Evolutionary conservation across 768 basidiomycete species (phyloP).

Genomic region (Fibroporia radiculosa): DNA sequence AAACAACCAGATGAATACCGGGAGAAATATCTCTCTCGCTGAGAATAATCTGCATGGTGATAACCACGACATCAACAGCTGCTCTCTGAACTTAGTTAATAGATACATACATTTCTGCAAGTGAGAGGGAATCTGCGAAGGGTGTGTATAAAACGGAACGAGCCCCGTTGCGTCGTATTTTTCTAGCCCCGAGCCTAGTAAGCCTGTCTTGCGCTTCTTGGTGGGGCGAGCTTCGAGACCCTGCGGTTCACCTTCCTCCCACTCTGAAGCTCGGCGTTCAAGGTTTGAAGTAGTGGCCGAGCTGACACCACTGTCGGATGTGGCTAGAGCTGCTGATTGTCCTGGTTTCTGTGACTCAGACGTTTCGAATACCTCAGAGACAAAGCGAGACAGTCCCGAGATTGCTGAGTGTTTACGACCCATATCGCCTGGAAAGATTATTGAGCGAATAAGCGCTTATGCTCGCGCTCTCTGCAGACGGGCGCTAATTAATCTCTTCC

Average conservation of each 20-base stretch:
- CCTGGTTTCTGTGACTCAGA: not conserved
- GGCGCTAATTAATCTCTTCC: too few relatives aligned
- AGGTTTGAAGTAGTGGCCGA: not conserved
- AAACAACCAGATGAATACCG: conserved; percentile 76
- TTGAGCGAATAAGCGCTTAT: too few relatives aligned
- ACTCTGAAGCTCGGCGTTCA: not conserved
- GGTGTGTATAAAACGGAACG: conserved; percentile 60
- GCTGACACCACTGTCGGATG: not conserved
- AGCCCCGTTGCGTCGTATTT: conserved; percentile 66
- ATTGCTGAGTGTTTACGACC: not conserved
- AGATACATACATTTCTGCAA: conserved; percentile 71
- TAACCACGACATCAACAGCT: not conserved
- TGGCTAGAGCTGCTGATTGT: not conserved
- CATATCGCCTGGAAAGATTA: not conserved
- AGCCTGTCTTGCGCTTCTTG: conserved; percentile 27
- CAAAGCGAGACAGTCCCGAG: conserved; percentile 1
- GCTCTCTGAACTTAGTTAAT: not conserved
- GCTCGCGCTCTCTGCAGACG: too few relatives aligned
- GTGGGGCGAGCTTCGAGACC: conserved; percentile 15
- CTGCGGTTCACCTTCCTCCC: not conserved
- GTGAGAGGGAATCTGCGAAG: conserved; percentile 64
- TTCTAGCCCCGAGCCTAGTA: conserved; percentile 24
- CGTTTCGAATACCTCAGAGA: not conserved
- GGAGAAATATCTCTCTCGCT: conserved; percentile 77
- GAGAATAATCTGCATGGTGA: conserved; percentile 68